Evolutionary conservation across 1,284 basidiomycete species (phyloP).

Genomic region (Schizophyllum amplum): DNA sequence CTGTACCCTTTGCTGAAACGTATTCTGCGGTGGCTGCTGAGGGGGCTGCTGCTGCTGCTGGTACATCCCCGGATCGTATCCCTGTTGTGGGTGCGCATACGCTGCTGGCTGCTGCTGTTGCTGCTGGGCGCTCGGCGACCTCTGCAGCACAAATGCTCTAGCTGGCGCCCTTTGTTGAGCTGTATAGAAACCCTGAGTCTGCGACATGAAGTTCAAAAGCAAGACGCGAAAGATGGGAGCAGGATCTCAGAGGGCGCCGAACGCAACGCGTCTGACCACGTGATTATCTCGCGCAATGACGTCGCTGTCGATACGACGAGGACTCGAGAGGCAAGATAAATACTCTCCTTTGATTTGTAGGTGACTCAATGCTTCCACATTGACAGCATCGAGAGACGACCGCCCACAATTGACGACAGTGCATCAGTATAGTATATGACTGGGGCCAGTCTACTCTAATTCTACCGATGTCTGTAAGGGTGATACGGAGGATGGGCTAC

Average conservation of each 20-base stretch:
- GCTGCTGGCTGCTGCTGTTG: background rate
- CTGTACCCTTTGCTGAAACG: background rate
- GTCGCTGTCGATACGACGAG: background rate
- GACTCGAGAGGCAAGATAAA: too few relatives aligned
- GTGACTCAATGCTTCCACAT: too few relatives aligned
- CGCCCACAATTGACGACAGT: too few relatives aligned
- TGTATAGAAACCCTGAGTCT: background rate
- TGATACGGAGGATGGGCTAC: too few relatives aligned
- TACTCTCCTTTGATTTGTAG: too few relatives aligned
- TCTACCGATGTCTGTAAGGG: too few relatives aligned
- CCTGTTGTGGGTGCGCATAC: conserved; percentile 1
- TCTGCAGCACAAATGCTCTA: background rate
- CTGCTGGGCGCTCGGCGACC: background rate
- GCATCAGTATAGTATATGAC: too few relatives aligned
- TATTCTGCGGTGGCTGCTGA: background rate
- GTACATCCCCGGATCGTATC: conserved; percentile 6
- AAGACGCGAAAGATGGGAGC: too few relatives aligned
- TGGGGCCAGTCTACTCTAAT: too few relatives aligned
- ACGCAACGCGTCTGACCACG: background rate
- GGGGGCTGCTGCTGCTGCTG: conserved; percentile 2
- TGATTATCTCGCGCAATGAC: background rate
- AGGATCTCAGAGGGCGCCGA: too few relatives aligned
- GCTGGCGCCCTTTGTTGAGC: background rate
- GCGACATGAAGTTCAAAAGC: background rate
- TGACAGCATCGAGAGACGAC: too few relatives aligned